Conservation (phyloP, 2,329 filamentous ascomycete species). For the Exophiala sideris region DNA sequence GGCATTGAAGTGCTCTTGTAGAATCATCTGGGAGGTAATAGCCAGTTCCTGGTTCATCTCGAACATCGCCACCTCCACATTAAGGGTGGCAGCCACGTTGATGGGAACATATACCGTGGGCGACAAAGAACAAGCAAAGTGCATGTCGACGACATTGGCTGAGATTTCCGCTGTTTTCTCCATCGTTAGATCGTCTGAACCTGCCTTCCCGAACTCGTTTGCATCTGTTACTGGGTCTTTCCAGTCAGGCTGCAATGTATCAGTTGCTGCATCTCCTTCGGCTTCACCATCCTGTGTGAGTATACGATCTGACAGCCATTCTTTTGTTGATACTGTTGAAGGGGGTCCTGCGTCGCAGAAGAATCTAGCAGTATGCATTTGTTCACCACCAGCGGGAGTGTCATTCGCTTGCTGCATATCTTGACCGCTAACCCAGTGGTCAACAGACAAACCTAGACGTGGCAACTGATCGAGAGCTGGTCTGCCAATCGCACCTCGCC, state of each 20-base stretch:
- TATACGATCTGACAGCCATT: conserved; percentile 40
- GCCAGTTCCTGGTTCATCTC: conserved; percentile 30
- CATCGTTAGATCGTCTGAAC: conserved; percentile 36
- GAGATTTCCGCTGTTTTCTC: conserved; percentile 35
- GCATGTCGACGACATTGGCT: conserved; percentile 40
- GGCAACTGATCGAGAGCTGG: conserved; percentile 40
- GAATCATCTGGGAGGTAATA: conserved; percentile 26
- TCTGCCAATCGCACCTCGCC: conserved; percentile 39
- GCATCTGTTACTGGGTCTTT: conserved; percentile 13
- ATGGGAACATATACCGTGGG: conserved; percentile 43
- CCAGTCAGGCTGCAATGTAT: conserved; percentile 37
- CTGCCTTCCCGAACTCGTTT: conserved; percentile 24
- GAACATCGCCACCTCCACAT: conserved; percentile 38
- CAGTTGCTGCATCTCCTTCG: conserved; percentile 39
- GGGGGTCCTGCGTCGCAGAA: conserved; percentile 47
- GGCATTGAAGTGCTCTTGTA: conserved; percentile 12
- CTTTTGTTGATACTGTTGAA: conserved; percentile 42
- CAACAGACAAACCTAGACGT: conserved; percentile 40
- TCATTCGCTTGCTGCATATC: conserved; percentile 29
- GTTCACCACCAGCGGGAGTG: conserved; percentile 22
- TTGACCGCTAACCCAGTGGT: conserved; percentile 38
- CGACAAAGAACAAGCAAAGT: conserved; percentile 43
- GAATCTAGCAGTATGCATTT: conserved; percentile 38
- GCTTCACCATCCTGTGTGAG: conserved; percentile 32
- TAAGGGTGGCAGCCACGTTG: conserved; percentile 39